These are phyloP conservation scores for Candida khao-thaluensis DNA, from an alignment of 805 yeast species.

Conservation along the genomic window DNA sequence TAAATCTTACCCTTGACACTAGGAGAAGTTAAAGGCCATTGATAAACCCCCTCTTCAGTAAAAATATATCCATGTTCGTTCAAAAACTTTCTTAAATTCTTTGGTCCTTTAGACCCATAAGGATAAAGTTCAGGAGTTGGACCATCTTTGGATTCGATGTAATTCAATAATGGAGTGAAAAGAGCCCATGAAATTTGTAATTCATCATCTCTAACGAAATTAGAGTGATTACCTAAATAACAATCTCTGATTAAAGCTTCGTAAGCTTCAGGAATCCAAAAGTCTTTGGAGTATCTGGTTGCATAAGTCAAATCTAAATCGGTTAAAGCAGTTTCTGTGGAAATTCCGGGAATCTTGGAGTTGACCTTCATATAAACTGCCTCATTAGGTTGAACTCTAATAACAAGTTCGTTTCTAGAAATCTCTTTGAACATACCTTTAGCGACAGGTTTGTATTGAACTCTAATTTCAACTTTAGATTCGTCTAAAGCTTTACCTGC, in stretches of 20 bases:
- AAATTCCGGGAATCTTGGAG: slow-evolving; percentile 89
- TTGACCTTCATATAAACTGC: slow-evolving; percentile 92
- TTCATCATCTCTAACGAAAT: slow-evolving; percentile 97
- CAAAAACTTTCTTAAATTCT: slow-evolving; percentile 58
- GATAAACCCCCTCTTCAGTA: slow-evolving; percentile 62
- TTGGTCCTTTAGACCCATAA: slow-evolving; percentile 92
- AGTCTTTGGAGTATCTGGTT: slow-evolving; percentile 71
- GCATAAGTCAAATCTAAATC: slow-evolving; percentile 89
- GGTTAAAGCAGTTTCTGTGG: slow-evolving; percentile 77
- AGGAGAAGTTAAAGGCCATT: slow-evolving; percentile 84
- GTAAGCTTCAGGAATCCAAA: slow-evolving; percentile 97
- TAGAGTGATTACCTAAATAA: slow-evolving; percentile 88
- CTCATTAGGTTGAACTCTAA: slow-evolving; percentile 92
- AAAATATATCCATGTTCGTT: slow-evolving; percentile 70
- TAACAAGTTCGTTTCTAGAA: slow-evolving; percentile 88
- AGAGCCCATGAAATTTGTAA: slow-evolving; percentile 89
- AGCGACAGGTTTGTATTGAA: slow-evolving; percentile 87
- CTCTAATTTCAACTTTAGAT: slow-evolving; percentile 90
- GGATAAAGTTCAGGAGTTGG: slow-evolving; percentile 71
- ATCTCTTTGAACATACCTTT: slow-evolving; percentile 78
- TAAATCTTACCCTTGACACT: slow-evolving; percentile 32
- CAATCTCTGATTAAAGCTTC: slow-evolving; percentile 94
- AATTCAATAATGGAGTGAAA: slow-evolving; percentile 86
- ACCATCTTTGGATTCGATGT: slow-evolving; percentile 68
- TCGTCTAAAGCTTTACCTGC: slow-evolving; percentile 98